These are phyloP conservation scores for Hawksworthiomyces lignivorus DNA, from an alignment of 2,329 filamentous ascomycete species.

Conservation along the genomic window DNA sequence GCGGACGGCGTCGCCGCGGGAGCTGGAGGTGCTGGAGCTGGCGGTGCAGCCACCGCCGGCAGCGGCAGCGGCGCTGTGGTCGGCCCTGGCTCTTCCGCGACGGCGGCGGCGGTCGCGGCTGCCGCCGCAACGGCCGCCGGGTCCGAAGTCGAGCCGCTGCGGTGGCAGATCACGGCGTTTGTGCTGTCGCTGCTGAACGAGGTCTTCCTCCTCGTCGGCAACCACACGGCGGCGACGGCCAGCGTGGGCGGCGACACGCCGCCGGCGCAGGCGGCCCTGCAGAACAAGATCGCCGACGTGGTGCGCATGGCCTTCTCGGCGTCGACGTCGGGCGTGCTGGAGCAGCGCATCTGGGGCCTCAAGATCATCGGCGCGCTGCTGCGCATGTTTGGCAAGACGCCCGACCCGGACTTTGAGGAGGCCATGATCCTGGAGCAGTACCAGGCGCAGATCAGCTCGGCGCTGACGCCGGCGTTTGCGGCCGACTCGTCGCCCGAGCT, in stretches of 20 bases:
- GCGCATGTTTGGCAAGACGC: constrained; percentile 91
- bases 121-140: constrained; percentile 27
- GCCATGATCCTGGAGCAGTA: constrained; percentile 95
- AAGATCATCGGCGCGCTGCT: constrained; percentile 90
- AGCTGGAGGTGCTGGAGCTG: background rate
- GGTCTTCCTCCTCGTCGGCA: constrained; percentile 69
- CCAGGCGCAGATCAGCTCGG: constrained; percentile 95
- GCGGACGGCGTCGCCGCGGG: no score
- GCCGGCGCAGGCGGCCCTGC: constrained; percentile 67
- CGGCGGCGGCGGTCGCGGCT: background rate
- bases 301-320: constrained; percentile 96
- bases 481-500: constrained; percentile 92
- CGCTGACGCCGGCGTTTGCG: constrained; percentile 91
- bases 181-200: constrained; percentile 84
- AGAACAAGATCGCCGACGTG: constrained; percentile 80
- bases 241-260: constrained; percentile 43
- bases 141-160: constrained; percentile 74
- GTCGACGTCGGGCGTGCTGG: constrained; percentile 85
- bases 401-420: constrained; percentile 96
- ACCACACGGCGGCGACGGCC: constrained; percentile 69
- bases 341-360: constrained; percentile 81
- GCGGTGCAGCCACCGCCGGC: background rate
- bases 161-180: constrained; percentile 94
- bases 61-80: background rate
- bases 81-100: background rate